phyloP scores from a whole-genome alignment of 2,329 filamentous ascomycete genomes.

The Coleophoma crateriformis region DNA sequence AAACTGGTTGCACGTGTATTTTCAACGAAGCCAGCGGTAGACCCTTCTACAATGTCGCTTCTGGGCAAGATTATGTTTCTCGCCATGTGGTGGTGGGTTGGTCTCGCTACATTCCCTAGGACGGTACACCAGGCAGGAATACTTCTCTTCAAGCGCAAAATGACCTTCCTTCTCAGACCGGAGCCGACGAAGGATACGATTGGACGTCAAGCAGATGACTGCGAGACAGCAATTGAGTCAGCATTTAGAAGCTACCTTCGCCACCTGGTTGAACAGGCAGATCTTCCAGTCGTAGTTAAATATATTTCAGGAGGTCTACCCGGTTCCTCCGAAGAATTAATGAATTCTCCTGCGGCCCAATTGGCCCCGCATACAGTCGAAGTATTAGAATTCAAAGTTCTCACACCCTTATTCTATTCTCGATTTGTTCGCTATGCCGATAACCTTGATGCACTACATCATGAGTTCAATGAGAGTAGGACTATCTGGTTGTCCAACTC shows the following conservation, averaged over 20 bases:
- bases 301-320: slow-evolving; percentile 48
- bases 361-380: slow-evolving; percentile 17
- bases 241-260: slow-evolving; percentile 43
- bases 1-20: slow-evolving; percentile 59
- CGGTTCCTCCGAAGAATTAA: slow-evolving; percentile 30
- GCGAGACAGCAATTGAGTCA: slow-evolving; percentile 41
- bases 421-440: slow-evolving; percentile 59
- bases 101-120: slow-evolving; percentile 58
- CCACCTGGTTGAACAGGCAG: slow-evolving; percentile 41
- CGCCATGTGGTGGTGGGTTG: slow-evolving; percentile 60
- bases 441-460: slow-evolving; percentile 55
- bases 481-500: slow-evolving; percentile 53
- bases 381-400: slow-evolving; percentile 47
- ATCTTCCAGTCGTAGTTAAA: slow-evolving; percentile 39
- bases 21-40: slow-evolving; percentile 42
- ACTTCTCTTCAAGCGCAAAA: slow-evolving; percentile 49
- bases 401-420: slow-evolving; percentile 63
- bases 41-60: slow-evolving; percentile 40
- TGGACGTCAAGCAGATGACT: slow-evolving; percentile 42
- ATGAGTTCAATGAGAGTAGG: slow-evolving; percentile 51
- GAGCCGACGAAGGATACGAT: slow-evolving; percentile 54
- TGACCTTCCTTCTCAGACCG: slow-evolving; percentile 61
- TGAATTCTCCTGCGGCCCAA: slow-evolving; percentile 27
- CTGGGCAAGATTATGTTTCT: slow-evolving; percentile 42
- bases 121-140: slow-evolving; percentile 55